Percentiles rank a stretch among this genome's conserved stretches.
These are phyloP conservation scores for Eucalyptus coolabah DNA, from an alignment of 345 rosid genomes.

Conservation along the genomic window DNA sequence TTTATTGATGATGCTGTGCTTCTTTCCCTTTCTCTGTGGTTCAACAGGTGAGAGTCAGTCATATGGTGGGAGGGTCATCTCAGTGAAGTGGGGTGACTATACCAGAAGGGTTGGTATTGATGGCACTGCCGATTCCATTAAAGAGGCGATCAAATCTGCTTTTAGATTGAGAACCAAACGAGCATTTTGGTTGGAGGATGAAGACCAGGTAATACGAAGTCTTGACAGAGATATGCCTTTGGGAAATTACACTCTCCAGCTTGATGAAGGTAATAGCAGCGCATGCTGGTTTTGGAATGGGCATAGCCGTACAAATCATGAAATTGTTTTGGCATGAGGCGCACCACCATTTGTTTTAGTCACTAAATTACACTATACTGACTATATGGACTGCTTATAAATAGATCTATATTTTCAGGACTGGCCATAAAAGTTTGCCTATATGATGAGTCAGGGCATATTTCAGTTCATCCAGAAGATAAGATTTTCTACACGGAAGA, in stretches of 20 bases:
- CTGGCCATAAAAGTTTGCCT: slow-evolving; percentile 70
- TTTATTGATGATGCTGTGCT: neutral
- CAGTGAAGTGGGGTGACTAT: slow-evolving; percentile 85
- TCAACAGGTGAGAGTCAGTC: slow-evolving; percentile 56
- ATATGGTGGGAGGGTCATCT: slow-evolving; percentile 80
- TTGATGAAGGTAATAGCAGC: slow-evolving; percentile 63
- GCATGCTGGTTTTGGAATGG: neutral
- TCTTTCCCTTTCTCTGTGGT: neutral
- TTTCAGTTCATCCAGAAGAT: slow-evolving; percentile 81
- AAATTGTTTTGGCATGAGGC: neutral
- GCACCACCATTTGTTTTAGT: neutral
- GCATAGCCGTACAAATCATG: neutral
- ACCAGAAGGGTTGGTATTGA: slow-evolving; percentile 88
- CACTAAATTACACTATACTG: neutral
- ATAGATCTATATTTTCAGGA: slow-evolving; percentile 23
- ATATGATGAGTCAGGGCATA: slow-evolving; percentile 75
- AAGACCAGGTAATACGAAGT: slow-evolving; percentile 72
- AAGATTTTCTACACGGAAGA: slow-evolving; percentile 80
- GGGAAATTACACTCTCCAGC: slow-evolving; percentile 77
- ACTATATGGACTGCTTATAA: neutral
- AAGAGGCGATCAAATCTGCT: slow-evolving; percentile 76
- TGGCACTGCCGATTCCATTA: slow-evolving; percentile 80
- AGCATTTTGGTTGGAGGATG: slow-evolving; percentile 98
- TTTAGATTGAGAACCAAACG: slow-evolving; percentile 81
- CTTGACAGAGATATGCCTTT: slow-evolving; percentile 94